Evolutionary conservation across 108 stramenopile species (phyloP), one percentile per base, ranked within the genome.

Genomic region (Chaetoceros muelleri): DNA sequence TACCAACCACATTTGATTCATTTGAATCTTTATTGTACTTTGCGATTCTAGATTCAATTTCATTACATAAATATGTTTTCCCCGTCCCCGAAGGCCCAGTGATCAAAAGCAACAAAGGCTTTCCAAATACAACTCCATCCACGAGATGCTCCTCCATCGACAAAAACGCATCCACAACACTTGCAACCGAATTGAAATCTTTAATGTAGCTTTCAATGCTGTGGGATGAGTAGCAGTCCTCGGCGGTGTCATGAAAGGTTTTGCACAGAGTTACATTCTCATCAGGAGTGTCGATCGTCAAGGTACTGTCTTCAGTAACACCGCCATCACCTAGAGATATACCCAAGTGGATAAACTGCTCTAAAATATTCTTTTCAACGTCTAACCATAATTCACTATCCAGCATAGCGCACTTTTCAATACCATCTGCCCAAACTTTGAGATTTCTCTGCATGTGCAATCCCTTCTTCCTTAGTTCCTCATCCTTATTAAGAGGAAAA

Each of bases 11-110:
- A 30, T 8, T 30, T 45, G 54, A 60, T 28, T 29, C 53, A 10
- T 59, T 60, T 47, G 8, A 24, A n/a, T 5, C 7, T 3, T 16
- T 7, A 24, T 2, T 34, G 8, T 61, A 29, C 44, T 28, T 46
- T 47, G 29, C 3, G 19, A 5, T 47, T 57, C 31, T 64, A 72
- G 44, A n/a, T n/a, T n/a, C n/a, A 30, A 85, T 66, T 30, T 67
- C 45, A 55, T 85, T 66, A 27, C 81, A 76, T n/a, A 81, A 56
- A 60, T 72, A 62, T 0, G 85, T 80, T 49, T 91, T 91, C 10
- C 85, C 90, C 30, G 67, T 73, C 3, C 90, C 90, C 59, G 75
- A 68, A 34, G 73, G 57, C n/a, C 85, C 90, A 1, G 72, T 52
- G 23, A 83, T 16, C n/a, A 90, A 44, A 28, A 70, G 25, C n/a